Base-by-base conservation (phyloP, 2,329 filamentous ascomycete genomes). In the Coniochaeta ligniaria region DNA sequence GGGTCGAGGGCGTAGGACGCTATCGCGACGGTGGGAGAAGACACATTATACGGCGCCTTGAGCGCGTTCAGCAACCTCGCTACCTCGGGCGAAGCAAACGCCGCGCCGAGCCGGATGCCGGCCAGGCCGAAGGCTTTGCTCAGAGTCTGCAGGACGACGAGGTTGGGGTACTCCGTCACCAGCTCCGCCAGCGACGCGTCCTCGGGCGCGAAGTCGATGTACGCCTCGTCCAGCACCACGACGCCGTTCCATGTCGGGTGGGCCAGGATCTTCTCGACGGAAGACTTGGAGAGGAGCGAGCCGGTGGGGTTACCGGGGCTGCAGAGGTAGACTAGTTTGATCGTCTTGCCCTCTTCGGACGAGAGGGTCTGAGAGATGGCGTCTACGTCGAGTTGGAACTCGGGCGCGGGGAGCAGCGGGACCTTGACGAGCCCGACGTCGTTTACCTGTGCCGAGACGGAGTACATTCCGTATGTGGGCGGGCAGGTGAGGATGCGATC, bases 391-490 rank as follows among this genome's bases (percentile, higher is more conserved):
- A 97, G 81, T 52, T 80, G 81, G 74, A 98, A 99, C 5, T 75
- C 79, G 1, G 91, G 87, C 1, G 86, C 83, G 1, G 83, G 81
- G 56, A 90, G 82, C 24, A 98, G 80, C 0, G 93, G 92, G n/a
- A 98, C 87, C 72, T 90, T 91, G 67, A 96, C 88, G 28, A 98
- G 85, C 54, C 83, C 83, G 22, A 99, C 82, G 71, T 98, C 95
- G 78, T 99, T 99, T 66, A 97, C 89, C 72, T 96, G 90, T 1
- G 95, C 95, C 7, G 91, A 96, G 20, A 99, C 95, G 55, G 86
- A 81, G 79, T 99, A 99, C 95, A 99, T 99, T 76, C 95, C 95
- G 74, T 99, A 99, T 0, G 95, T 99, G 1, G 95, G 95, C 20
- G 95, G 95, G 71, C 94, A 98, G 47, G 92, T 94, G 38, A 99